Evolutionary conservation across 2,329 filamentous ascomycete species (phyloP).

Genomic region (Paraphaeosphaeria minitans): DNA sequence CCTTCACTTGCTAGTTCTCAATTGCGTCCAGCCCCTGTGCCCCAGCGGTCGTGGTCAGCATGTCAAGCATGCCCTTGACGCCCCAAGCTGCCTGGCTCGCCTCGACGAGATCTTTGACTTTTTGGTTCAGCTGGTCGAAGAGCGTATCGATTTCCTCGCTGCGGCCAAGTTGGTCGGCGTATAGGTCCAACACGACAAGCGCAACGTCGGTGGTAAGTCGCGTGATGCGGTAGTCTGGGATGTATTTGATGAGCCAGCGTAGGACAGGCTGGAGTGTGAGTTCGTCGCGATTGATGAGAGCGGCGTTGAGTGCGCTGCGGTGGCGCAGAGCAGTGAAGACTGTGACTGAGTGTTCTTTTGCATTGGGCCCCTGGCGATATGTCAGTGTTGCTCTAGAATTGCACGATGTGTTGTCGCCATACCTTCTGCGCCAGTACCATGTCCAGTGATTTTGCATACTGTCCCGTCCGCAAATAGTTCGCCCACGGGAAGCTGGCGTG

Average conservation of each 20-base stretch:
- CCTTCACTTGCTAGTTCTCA: slow-evolving; percentile 17
- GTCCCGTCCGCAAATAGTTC: slow-evolving; percentile 74
- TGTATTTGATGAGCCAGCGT: slow-evolving; percentile 79
- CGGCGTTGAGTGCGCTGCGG: slow-evolving; percentile 80
- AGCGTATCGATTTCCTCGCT: slow-evolving; percentile 73
- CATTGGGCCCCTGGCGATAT: slow-evolving; percentile 30
- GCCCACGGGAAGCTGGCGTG: slow-evolving; percentile 80
- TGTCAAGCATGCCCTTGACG: slow-evolving; percentile 87
- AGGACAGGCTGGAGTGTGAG: slow-evolving; percentile 80
- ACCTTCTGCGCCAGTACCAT: slow-evolving; percentile 64
- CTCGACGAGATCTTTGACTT: slow-evolving; percentile 79
- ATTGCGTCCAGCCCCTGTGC: slow-evolving; percentile 17
- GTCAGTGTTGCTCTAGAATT: neutral
- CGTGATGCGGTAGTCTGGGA: slow-evolving; percentile 82
- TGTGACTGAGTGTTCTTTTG: slow-evolving; percentile 63
- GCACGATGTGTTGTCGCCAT: slow-evolving; percentile 9
- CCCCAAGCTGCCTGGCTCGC: slow-evolving; percentile 81
- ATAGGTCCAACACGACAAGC: slow-evolving; percentile 83
- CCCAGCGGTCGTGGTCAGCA: slow-evolving; percentile 67
- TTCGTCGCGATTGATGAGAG: slow-evolving; percentile 82
- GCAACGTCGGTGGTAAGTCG: slow-evolving; percentile 81
- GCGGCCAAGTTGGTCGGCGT: slow-evolving; percentile 77
- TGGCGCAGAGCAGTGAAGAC: slow-evolving; percentile 84
- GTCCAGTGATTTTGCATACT: slow-evolving; percentile 80
- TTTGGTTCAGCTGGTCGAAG: slow-evolving; percentile 70